Conservation (phyloP, 2,329 filamentous ascomycete genomes). For the Xylariaceae sp. region DNA sequence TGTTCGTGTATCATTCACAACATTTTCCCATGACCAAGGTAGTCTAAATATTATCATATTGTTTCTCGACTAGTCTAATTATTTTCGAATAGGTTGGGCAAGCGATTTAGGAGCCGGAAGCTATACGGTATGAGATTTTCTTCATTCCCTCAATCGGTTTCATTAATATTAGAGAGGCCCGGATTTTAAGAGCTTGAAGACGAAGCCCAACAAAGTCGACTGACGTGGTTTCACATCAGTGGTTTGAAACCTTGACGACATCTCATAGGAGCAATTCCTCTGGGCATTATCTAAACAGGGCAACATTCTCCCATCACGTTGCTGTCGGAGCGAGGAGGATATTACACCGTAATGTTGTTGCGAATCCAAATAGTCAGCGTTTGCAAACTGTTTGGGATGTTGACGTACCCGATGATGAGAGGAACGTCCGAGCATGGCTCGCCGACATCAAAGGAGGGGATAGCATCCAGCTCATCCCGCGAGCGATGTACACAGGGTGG, state of each 20-base stretch:
- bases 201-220: no score
- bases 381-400: neutral
- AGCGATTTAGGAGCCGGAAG: neutral
- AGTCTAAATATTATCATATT: neutral
- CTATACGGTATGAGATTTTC: neutral
- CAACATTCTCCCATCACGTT: neutral
- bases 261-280: neutral
- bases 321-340: neutral
- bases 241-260: neutral
- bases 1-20: neutral
- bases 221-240: neutral
- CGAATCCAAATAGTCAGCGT: neutral
- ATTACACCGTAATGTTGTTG: neutral
- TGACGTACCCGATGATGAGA: neutral
- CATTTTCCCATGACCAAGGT: neutral
- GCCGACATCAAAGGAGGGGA: neutral
- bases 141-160: no score
- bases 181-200: no score
- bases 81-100: neutral
- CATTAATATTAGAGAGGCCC: no score
- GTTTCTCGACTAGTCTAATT: neutral
- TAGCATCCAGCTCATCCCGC: neutral
- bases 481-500: neutral
- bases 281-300: neutral
- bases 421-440: neutral